Percentiles rank a stretch among this genome's conserved stretches.
These are phyloP conservation scores for Dissophora globulifera DNA, from an alignment of 192 early-diverging fungal genomes.

Conservation along the genomic window DNA sequence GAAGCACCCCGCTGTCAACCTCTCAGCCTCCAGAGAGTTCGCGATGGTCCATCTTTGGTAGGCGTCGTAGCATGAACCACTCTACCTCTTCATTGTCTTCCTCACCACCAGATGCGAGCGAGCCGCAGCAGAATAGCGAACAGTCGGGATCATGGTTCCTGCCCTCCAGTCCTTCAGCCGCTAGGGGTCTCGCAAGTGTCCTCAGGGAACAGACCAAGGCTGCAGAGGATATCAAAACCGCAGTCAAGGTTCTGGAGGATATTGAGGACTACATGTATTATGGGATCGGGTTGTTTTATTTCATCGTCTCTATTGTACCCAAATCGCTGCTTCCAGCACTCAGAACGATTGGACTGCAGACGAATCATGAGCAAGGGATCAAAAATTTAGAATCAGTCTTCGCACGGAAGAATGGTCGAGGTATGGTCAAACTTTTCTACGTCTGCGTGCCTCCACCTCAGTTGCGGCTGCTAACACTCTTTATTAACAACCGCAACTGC, in stretches of 20 bases:
- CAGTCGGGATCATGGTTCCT: slow-evolving; percentile 15
- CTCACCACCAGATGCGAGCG: slow-evolving; percentile 8
- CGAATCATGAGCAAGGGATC: slow-evolving; percentile 49
- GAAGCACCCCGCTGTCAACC: slow-evolving; percentile 3
- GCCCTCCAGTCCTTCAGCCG: slow-evolving; percentile 3
- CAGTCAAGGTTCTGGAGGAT: slow-evolving; percentile 45
- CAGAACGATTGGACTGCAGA: slow-evolving; percentile 39
- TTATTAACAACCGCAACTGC: no score
- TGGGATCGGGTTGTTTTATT: slow-evolving; percentile 55
- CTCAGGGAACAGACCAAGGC: slow-evolving; percentile 42
- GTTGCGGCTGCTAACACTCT: no score
- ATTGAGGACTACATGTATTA: slow-evolving; percentile 54
- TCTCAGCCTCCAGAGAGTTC: slow-evolving; percentile 34
- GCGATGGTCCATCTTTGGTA: slow-evolving; percentile 44
- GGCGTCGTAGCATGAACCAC: slow-evolving; percentile 20
- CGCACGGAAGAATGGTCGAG: slow-evolving; percentile 36
- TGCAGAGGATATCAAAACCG: slow-evolving; percentile 40
- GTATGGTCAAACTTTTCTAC: background rate
- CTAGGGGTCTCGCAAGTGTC: slow-evolving; percentile 30
- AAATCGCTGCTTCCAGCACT: slow-evolving; percentile 43
- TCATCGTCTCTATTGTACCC: slow-evolving; percentile 51
- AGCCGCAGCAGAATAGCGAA: slow-evolving; percentile 13
- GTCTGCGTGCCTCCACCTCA: background rate
- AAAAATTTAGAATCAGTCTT: slow-evolving; percentile 36
- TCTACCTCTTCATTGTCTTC: slow-evolving; percentile 20